phyloP scores from a whole-genome alignment of 1,139 yeast species.

The Lodderomyces parapsilosis region DNA sequence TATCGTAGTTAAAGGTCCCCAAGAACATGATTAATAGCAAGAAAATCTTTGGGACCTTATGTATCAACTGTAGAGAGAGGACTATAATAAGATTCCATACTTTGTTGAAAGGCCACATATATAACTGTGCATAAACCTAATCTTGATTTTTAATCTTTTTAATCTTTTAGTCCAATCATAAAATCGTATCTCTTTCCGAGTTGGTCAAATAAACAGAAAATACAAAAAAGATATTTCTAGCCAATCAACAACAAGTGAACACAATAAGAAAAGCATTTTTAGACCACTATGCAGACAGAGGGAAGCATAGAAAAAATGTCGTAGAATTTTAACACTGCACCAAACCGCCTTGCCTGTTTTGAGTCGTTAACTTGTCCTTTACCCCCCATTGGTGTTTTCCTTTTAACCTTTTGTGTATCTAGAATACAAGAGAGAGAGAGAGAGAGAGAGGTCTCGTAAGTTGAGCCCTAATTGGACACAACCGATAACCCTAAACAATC shows the following conservation, averaged over 20 bases:
- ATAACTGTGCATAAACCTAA: not conserved
- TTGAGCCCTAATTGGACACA: not conserved
- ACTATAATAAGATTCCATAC: too few species aligned
- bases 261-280: not conserved
- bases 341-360: not conserved
- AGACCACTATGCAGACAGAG: not conserved
- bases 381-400: too few species aligned
- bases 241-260: not conserved
- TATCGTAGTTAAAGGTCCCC: too few species aligned
- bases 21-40: too few species aligned
- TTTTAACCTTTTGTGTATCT: too few species aligned
- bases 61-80: too few species aligned
- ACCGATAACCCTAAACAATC: not conserved
- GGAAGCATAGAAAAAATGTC: not conserved
- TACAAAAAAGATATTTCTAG: too few species aligned
- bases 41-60: too few species aligned
- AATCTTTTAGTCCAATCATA: not conserved
- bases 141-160: not conserved
- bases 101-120: too few species aligned
- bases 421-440: too few species aligned
- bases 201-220: not conserved
- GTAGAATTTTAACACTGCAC: not conserved
- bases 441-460: not conserved
- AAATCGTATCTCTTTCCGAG: slow-evolving; percentile 1
- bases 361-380: too few species aligned